A percentile compares a stretch with the other conserved stretches of the same genome.
phyloP scores from a whole-genome alignment of 1,284 basidiomycete genomes.

The Ceratobasidium sp. region DNA sequence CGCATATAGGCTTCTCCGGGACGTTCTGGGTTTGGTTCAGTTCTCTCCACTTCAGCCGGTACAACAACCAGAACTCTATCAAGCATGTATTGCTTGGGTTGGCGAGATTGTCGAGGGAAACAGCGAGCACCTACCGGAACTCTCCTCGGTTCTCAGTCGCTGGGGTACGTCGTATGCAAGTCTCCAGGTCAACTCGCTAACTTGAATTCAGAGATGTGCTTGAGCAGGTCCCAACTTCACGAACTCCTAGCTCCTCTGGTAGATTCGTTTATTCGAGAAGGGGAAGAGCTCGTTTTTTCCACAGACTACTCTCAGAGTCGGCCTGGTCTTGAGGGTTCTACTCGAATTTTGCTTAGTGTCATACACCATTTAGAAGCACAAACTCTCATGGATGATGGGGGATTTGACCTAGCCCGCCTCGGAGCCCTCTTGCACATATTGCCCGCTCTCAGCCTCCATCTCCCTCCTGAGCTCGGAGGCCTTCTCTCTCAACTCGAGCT shows the following conservation, averaged over 20 bases:
- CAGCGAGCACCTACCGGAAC: neutral
- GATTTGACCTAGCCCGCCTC: neutral
- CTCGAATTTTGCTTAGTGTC: neutral
- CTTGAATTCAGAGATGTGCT: conserved; percentile 3
- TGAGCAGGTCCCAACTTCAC: conserved; percentile 3
- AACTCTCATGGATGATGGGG: neutral
- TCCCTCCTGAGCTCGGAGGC: neutral
- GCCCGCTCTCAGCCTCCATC: neutral
- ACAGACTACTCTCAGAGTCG: neutral
- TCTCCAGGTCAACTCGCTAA: neutral
- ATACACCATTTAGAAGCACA: neutral
- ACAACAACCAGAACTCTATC: neutral
- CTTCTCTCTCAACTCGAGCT: neutral
- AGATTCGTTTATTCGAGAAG: neutral
- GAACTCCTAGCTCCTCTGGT: neutral
- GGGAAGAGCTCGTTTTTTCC: conserved; percentile 9
- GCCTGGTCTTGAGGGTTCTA: neutral
- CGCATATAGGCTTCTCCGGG: neutral
- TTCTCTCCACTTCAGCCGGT: neutral
- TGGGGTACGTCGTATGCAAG: conserved; percentile 25
- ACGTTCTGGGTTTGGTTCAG: neutral
- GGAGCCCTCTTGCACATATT: conserved; percentile 14
- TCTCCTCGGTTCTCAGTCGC: conserved; percentile 2
- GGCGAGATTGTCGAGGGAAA: conserved; percentile 7
- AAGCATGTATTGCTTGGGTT: conserved; percentile 8